Base-by-base conservation (phyloP, 2,329 filamentous ascomycete genomes). In the Colletotrichum tanaceti region DNA sequence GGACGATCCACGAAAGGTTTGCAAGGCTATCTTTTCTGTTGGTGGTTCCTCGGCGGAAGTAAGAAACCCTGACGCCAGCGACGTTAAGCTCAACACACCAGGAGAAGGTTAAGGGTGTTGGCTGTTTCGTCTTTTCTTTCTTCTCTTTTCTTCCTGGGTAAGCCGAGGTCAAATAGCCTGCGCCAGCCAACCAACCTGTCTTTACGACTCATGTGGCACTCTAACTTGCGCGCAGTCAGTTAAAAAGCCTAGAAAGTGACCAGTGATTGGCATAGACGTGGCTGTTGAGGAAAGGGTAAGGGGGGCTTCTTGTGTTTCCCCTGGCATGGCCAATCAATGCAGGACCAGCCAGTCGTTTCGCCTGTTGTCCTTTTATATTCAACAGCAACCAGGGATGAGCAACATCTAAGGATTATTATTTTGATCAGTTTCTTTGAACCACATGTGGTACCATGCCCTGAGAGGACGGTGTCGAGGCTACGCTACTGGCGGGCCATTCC, bases 71-170 rank as follows among this genome's bases (percentile, higher is more conserved):
- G 16, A 10, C 16, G 38, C 20, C 22, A 41, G 50, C 63, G 43
- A 28, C 50, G 39, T 32, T 14, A 22, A 41, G 43, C 50, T 55
- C 18, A 53, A 35, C 32, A 20, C 18, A 38, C 43, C 53, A 24
- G 22, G 14, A 44, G 35, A 57, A 57, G 50, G 38, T 52, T 63
- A 39, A 46, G 20, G 52, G 52, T 16, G 38, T 44, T 46, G 53
- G 59, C 41, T 64, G 64, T 67, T 67, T 67, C 39, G 59, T 39
- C 44, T 57, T 41, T 43, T 16, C 13, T 39, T 49, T 35, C 32
- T 35, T 35, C 32, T 35, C 32, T 35, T 44, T 47, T 22, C 7
- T 20, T 44, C 35, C n/a, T 52, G 16, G 49, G 18, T 7, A 38
- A 38, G 50, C n/a, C 18, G 38, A 14, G n/a, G 28, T 20, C 32